Evolutionary conservation across 345 rosid species (phyloP), one percentile per base, ranked within the genome.

Genomic region (Mercurialis annua): DNA sequence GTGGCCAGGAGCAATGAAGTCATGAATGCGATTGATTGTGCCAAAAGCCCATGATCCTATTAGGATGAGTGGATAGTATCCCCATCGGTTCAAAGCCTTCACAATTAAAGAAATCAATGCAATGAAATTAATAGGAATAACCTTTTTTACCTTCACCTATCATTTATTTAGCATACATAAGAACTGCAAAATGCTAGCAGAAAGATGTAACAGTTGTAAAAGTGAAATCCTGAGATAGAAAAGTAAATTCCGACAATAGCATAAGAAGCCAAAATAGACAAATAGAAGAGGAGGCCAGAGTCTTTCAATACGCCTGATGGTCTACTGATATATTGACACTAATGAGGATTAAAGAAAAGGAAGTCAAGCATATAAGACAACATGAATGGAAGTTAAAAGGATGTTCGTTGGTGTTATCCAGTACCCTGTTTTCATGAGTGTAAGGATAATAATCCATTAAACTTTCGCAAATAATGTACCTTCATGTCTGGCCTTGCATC

Each of bases 31-130:
- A 70, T 90, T 92, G 74, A 93, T 84, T 24, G 98, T 93, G 67
- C 97, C 86, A 48, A 92, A 90, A n/a, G 92, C 83, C 97, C 93
- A 90, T 31, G 98, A 90, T 77, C 97, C 97, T 81, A 92, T 92
- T 51, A 92, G 74, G 71, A 87, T 92, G 69, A 90, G 90, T 0
- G 97, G 98, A 79, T 92, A 93, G 84, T 93, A 92, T 53, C 98
- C 98, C 98, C 97, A 90, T 31, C 92, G 77, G 67, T 88, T 88
- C 81, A 93, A 73, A 70, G 94, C 94, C 98, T 90, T 62, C 6
- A 53, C 70, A 66, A 73, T 58, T 52, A 46, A 57, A 46, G 46
- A 58, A 64, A 56, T 54, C 16, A 68, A 43, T 34, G n/a, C 21
- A 56, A 71, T 48, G 63, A 67, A 9, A 49, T 48, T 43, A 36